Conservation (phyloP, 371 early-diverging fungal genomes). For the Mucor velutinosus region DNA sequence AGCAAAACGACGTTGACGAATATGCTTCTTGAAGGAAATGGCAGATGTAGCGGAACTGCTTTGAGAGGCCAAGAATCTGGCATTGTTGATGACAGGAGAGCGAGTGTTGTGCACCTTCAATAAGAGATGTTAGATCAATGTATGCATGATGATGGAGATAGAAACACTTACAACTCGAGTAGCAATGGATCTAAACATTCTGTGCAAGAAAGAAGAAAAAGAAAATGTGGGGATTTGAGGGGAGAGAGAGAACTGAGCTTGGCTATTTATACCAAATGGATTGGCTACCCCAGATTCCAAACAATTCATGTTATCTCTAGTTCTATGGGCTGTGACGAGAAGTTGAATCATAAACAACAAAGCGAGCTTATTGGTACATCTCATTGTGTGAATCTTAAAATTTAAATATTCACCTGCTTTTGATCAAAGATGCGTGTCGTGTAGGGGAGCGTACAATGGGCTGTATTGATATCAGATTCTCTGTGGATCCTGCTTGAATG, state of each 20-base stretch:
- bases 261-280: constrained; percentile 2
- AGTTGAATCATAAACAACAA: constrained; percentile 25
- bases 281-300: constrained; percentile 1
- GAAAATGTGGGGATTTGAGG: background rate
- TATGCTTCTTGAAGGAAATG: constrained; percentile 52
- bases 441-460: no score
- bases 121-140: background rate
- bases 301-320: background rate
- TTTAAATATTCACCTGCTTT: background rate
- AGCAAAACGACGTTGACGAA: constrained; percentile 52
- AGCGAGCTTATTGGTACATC: constrained; percentile 27
- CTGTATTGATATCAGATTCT: no score
- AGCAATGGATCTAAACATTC: constrained; percentile 19
- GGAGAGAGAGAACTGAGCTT: background rate
- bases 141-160: background rate
- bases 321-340: constrained; percentile 17
- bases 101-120: constrained; percentile 9
- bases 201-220: constrained; percentile 1
- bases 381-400: constrained; percentile 5
- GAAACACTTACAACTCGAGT: constrained; percentile 16
- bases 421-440: background rate
- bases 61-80: constrained; percentile 14
- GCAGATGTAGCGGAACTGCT: constrained; percentile 51
- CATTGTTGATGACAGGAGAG: constrained; percentile 7
- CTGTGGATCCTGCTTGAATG: no score